Evolutionary conservation across 179 eudicot species (phyloP).

Genomic region (Spergularia azorica): DNA sequence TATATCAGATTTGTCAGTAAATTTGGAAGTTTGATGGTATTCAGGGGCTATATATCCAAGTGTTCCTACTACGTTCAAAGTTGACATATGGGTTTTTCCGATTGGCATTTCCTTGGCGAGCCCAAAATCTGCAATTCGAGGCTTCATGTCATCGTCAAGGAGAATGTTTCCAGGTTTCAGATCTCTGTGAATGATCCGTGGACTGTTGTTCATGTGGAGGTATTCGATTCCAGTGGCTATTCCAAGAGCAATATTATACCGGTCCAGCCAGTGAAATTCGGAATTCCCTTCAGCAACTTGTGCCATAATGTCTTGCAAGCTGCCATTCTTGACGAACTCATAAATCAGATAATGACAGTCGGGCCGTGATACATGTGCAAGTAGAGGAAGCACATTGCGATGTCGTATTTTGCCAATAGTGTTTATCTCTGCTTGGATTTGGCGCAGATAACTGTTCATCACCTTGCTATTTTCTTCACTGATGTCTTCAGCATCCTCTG

Average conservation of each 20-base stretch:
- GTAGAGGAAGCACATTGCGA: slow-evolving; percentile 71
- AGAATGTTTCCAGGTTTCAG: slow-evolving; percentile 83
- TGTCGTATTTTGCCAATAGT: slow-evolving; percentile 87
- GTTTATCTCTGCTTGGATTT: slow-evolving; percentile 69
- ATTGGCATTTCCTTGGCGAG: slow-evolving; percentile 77
- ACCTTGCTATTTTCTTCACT: slow-evolving; percentile 57
- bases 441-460: slow-evolving; percentile 64
- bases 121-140: slow-evolving; percentile 87
- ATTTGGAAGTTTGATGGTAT: slow-evolving; percentile 72
- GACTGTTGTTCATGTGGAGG: slow-evolving; percentile 59
- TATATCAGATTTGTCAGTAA: slow-evolving; percentile 84
- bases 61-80: slow-evolving; percentile 75
- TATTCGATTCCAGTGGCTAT: slow-evolving; percentile 81
- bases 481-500: slow-evolving; percentile 39
- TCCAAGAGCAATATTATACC: slow-evolving; percentile 65
- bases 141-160: slow-evolving; percentile 87
- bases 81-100: slow-evolving; percentile 56
- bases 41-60: slow-evolving; percentile 88
- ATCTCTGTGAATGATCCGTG: slow-evolving; percentile 81
- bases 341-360: slow-evolving; percentile 78
- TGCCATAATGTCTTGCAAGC: slow-evolving; percentile 61
- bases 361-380: slow-evolving; percentile 77
- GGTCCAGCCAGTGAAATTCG: slow-evolving; percentile 66
- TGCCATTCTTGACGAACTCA: slow-evolving; percentile 89
- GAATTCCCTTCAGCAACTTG: slow-evolving; percentile 34